Base-by-base conservation (phyloP, 2,329 filamentous ascomycete species). In the Penicillium verrucosum region DNA sequence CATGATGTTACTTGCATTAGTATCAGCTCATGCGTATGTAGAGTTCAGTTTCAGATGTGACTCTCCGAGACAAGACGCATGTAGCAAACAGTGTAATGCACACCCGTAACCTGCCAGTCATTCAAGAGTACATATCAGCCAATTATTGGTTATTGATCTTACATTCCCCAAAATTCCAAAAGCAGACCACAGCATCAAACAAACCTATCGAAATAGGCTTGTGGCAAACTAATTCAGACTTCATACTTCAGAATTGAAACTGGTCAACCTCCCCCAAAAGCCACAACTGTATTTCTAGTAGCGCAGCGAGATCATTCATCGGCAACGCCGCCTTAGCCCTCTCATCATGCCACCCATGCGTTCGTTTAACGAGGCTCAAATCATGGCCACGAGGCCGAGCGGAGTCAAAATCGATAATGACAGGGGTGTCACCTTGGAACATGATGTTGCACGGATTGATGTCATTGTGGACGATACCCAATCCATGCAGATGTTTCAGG, bases 371-470 rank as follows among this genome's bases (percentile, higher is more conserved):
- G 5, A 42, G n/a, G 5, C 21, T 44, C 25, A 57, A 45, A 34
- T 41, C 18, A n/a, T 51, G 34, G 4, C 57, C 57, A 6, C 32
- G 21, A 11, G 11, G n/a, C 11, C 57, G 55, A 27, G 50, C 30
- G 9, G 54, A 51, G 23, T 50, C 59, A 38, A 62, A 63, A 48
- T 63, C 60, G n/a, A 55, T 60, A 36, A 63, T 52, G 18, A 63
- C 38, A 6, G 53, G 36, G 11, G 29, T 49, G 14, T 64, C 59
- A 47, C 79, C 80, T 32, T 82, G 82, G 60, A 96, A 89, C 3
- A 96, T 80, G 51, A 96, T 96, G 64, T 96, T 96, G 66, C 95
- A 91, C 0, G 92, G 92, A 72, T 96, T 96, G 66, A 96, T 85
- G 67, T 96, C 92, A 51, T 92, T 89, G 73, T 96, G 92, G 3